Evolutionary conservation across 73 alveolate species (phyloP).

Genomic region (Durusdinium trenchii): DNA sequence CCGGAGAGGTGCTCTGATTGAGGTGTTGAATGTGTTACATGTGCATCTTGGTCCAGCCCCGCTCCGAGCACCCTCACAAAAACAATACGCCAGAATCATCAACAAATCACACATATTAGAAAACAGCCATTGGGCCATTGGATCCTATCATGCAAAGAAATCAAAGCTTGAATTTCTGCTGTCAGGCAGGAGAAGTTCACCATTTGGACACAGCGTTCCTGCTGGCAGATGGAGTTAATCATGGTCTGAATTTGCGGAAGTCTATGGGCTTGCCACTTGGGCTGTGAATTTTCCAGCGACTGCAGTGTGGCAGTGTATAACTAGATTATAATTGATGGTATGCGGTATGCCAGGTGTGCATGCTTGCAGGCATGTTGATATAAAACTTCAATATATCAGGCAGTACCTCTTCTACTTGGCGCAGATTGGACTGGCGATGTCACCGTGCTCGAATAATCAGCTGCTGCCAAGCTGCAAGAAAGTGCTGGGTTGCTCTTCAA

Average conservation of each 20-base stretch:
- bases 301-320: too few species aligned
- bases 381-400: not conserved
- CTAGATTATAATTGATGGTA: too few species aligned
- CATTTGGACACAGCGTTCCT: conserved; percentile 97
- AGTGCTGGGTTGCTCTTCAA: conserved; percentile 68
- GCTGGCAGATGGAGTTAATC: conserved; percentile 96
- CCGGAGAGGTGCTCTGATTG: conserved; percentile 96
- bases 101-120: not conserved
- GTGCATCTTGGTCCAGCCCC: too few species aligned
- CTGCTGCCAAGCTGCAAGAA: conserved; percentile 95
- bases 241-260: conserved; percentile 96
- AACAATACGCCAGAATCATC: too few species aligned
- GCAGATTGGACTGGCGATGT: conserved; percentile 97
- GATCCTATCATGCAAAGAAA: not conserved
- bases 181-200: conserved; percentile 97
- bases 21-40: too few species aligned
- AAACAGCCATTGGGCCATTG: not conserved
- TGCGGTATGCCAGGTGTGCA: conserved; percentile 96
- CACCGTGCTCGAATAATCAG: conserved; percentile 97
- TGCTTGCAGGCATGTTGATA: conserved; percentile 76
- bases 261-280: conserved; percentile 52
- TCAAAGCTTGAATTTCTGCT: not conserved
- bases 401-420: conserved; percentile 97
- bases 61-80: too few species aligned
- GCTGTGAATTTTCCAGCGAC: not conserved